These are phyloP conservation scores for Pyrus hybrid DNA, from an alignment of 331 rosid species.

Conservation along the genomic window DNA sequence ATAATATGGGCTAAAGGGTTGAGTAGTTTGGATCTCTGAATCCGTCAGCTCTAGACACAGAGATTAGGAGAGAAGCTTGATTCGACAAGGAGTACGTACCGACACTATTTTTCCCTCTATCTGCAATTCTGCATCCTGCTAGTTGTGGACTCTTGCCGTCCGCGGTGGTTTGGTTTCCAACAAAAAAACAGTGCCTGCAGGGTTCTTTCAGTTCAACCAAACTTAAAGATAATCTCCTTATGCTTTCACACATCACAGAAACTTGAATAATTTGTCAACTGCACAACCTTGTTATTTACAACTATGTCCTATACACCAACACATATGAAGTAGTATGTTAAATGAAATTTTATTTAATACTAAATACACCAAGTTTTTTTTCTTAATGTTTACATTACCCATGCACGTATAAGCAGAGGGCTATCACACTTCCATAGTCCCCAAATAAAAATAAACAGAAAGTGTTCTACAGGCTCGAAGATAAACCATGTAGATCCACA, in stretches of 20 bases:
- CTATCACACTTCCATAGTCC: neutral
- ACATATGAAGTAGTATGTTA: neutral
- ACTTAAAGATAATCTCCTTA: too few species aligned
- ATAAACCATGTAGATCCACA: slow-evolving; percentile 41
- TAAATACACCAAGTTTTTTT: neutral
- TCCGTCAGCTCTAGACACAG: too few species aligned
- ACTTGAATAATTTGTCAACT: neutral
- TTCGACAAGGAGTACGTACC: too few species aligned
- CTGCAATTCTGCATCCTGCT: too few species aligned
- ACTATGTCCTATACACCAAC: neutral
- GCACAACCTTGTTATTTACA: neutral
- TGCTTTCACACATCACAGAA: too few species aligned
- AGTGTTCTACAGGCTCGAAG: slow-evolving; percentile 43
- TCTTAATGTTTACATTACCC: neutral
- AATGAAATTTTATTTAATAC: neutral
- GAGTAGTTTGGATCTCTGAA: fast-evolving
- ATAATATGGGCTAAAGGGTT: too few species aligned
- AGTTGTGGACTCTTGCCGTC: too few species aligned
- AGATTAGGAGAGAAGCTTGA: too few species aligned
- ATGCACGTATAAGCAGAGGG: neutral
- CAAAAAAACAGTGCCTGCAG: too few species aligned
- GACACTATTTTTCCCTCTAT: too few species aligned
- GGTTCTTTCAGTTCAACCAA: too few species aligned
- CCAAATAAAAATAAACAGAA: neutral
- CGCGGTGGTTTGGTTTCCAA: too few species aligned